phyloP scores from a whole-genome alignment of 768 basidiomycete genomes.

The Heimioporus sp. region DNA sequence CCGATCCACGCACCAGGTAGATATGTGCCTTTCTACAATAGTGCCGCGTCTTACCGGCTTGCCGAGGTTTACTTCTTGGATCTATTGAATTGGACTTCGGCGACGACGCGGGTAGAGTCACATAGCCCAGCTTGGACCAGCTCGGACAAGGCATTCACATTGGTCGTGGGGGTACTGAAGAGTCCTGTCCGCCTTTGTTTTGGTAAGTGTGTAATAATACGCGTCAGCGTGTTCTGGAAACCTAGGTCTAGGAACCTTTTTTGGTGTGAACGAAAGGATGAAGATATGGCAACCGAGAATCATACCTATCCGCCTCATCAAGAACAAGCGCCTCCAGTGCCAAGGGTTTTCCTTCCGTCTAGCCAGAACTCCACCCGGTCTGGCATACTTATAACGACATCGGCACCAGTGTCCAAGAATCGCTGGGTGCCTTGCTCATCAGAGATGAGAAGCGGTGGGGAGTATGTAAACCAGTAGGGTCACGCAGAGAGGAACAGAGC shows the following conservation, averaged over 20 bases:
- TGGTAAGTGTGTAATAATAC: conserved; percentile 84
- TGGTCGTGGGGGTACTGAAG: conserved; percentile 99
- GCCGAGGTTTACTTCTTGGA: conserved; percentile 15
- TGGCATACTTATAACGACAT: conserved; percentile 91
- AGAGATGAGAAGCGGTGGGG: conserved; percentile 78
- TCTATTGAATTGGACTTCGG: conserved; percentile 86
- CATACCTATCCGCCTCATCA: too few relatives aligned
- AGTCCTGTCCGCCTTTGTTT: conserved; percentile 96
- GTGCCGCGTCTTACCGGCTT: conserved; percentile 38
- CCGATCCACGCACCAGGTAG: conserved; percentile 56
- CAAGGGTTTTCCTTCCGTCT: too few relatives aligned
- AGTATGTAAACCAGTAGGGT: conserved; percentile 39
- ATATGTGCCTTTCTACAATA: conserved; percentile 73
- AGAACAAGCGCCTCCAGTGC: too few relatives aligned
- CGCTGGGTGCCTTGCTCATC: conserved; percentile 73
- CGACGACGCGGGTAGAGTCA: conserved; percentile 91
- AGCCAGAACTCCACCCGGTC: conserved; percentile 90
- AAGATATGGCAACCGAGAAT: too few relatives aligned
- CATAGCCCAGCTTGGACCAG: conserved; percentile 89
- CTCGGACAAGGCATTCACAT: conserved; percentile 85
- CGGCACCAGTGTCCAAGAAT: conserved; percentile 75
- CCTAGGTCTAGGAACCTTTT: too few relatives aligned
- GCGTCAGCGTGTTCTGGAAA: too few relatives aligned
- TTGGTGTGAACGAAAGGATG: too few relatives aligned
- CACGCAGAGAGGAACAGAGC: conserved; percentile 74